Evolutionary conservation across 345 rosid species (phyloP).

Genomic region (Citrus sinensis): DVS_A1.0 CM039162.1:6733501-6734000

Average conservation of each 20-base stretch:
- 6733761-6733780: constrained; percentile 48
- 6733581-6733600: constrained; percentile 44
- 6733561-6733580: constrained; percentile 52
- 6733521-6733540: constrained; percentile 77
- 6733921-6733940: not conserved
- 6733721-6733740: constrained; percentile 57
- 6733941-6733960: not conserved
- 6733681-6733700: constrained; percentile 17
- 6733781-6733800: constrained; percentile 44
- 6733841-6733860: constrained; percentile 63
- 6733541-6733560: constrained; percentile 70
- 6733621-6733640: constrained; percentile 64
- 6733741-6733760: constrained; percentile 50
- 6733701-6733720: constrained; percentile 39
- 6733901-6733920: constrained; percentile 37
- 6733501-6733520: constrained; percentile 68
- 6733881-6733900: constrained; percentile 54
- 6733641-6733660: constrained; percentile 73
- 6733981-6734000: not conserved
- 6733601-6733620: constrained; percentile 54
- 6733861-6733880: constrained; percentile 63
- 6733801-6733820: constrained; percentile 47
- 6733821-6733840: constrained; percentile 51
- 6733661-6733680: constrained; percentile 60
- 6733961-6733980: not conserved